Evolutionary conservation across 495 filamentous ascomycete genomes (phyloP), one percentile per base, ranked within the genome.

Genomic region (Penicillium tannophilum): DNA sequence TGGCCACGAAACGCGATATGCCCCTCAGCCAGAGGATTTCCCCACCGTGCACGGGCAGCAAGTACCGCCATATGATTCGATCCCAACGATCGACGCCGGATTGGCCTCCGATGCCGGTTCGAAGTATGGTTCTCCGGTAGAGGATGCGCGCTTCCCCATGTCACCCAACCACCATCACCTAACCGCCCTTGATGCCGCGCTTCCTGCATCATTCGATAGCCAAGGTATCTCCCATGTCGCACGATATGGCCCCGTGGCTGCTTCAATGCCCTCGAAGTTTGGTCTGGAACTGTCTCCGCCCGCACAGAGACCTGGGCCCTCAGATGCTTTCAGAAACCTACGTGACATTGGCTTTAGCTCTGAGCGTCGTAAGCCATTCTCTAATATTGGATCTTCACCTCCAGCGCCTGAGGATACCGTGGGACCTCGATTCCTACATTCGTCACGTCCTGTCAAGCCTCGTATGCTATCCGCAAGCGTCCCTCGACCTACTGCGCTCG

Each of bases 171-270:
- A 72, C 49, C 23, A 82, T 71, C 72, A 84, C 76, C 82, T 92
- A 43, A 95, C 85, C 45, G 90, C 92, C n/a, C 83, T 97, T 19
- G 94, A 98, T 78, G 95, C 92, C 7, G 91, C 91, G 2, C 85
- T 98, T 24, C 94, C 94, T 9, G 92, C 91, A 11, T 98, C 94
- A 1, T 97, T 98, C 68, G 95, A 98, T 70, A 96, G 91, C 66
- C 92, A 98, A 63, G 94, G 94, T 44, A 90, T 97, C 19, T 97
- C 93, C 6, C 89, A 91, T 66, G 90, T 90, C 54, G 93, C 94
- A 24, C 84, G 92, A 51, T 90, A 92, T 67, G 95, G 91, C 1
- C 91, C 94, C 0, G 91, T 95, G 63, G 93, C 93, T 12, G 89
- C 93, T 8, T 98, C 94, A 1, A 88, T 98, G 35, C 94, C 94